Conservation (phyloP, 2,329 filamentous ascomycete species). For the Hirsutella minnesotensis region DNA sequence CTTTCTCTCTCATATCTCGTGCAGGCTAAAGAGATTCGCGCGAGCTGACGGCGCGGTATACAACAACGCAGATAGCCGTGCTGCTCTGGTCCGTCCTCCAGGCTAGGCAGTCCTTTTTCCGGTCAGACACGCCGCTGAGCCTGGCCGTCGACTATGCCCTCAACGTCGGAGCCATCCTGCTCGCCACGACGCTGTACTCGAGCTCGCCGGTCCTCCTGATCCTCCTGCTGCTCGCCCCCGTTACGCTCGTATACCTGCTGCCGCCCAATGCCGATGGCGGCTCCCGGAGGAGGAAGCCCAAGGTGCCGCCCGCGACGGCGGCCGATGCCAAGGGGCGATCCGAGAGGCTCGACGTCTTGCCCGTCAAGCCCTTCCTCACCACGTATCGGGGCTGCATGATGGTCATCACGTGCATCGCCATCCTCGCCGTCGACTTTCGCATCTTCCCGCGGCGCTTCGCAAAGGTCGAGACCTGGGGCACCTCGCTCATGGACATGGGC, state of each 20-base stretch:
- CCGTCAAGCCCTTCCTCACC: slow-evolving; percentile 85
- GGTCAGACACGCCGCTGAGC: slow-evolving; percentile 54
- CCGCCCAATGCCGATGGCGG: slow-evolving; percentile 25
- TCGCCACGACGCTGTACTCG: slow-evolving; percentile 79
- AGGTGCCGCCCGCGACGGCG: slow-evolving; percentile 31
- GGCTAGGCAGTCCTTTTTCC: slow-evolving; percentile 73
- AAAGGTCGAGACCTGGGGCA: slow-evolving; percentile 98
- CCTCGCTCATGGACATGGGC: slow-evolving; percentile 96
- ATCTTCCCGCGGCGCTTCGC: slow-evolving; percentile 90
- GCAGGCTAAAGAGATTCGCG: too few species aligned
- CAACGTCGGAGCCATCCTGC: slow-evolving; percentile 70
- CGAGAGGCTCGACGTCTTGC: slow-evolving; percentile 35
- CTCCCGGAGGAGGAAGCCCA: slow-evolving; percentile 34
- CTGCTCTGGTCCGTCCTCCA: slow-evolving; percentile 86
- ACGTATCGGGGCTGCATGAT: slow-evolving; percentile 88
- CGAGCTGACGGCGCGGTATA: too few species aligned
- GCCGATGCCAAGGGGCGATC: slow-evolving; percentile 22
- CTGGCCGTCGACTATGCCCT: slow-evolving; percentile 75
- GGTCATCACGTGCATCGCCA: slow-evolving; percentile 77
- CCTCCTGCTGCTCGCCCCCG: slow-evolving; percentile 60
- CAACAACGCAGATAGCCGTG: slow-evolving; percentile 64
- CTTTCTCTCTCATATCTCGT: too few species aligned
- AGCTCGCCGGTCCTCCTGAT: slow-evolving; percentile 62
- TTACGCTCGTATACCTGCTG: slow-evolving; percentile 47
- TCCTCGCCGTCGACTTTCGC: slow-evolving; percentile 92